Conservation (phyloP, 306 rosid genomes). For the Glycine soja region DNA sequence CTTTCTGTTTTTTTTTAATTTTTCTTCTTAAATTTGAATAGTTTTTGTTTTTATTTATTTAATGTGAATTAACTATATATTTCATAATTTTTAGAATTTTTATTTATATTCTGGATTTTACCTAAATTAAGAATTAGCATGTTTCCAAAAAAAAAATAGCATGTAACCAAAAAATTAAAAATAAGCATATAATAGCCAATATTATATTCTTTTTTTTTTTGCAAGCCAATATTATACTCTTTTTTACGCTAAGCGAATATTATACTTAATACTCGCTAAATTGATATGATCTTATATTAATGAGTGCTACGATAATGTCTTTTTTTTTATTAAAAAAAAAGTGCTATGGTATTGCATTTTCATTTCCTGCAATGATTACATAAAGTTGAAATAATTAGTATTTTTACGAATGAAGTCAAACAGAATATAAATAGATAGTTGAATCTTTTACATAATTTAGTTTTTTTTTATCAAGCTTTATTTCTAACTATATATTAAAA, state of each 20-base stretch:
- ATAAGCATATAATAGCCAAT: not conserved
- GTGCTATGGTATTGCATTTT: not conserved
- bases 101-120: not conserved
- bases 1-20: not conserved
- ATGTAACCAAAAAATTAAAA: too few relatives aligned
- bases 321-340: not conserved
- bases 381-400: not conserved
- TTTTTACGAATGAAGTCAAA: not conserved
- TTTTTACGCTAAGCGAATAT: not conserved
- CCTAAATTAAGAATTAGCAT: too few relatives aligned
- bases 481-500: not conserved
- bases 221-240: too few relatives aligned
- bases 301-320: not conserved
- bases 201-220: too few relatives aligned
- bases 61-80: not conserved
- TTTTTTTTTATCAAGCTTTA: not conserved
- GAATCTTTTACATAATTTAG: not conserved
- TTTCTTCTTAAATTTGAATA: not conserved
- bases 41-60: not conserved
- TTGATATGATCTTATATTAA: not conserved
- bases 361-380: not conserved
- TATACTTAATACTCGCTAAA: not conserved
- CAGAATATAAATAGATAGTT: not conserved
- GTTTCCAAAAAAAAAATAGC: too few relatives aligned
- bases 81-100: not conserved